Percentiles rank a stretch among this genome's conserved stretches.
These are phyloP conservation scores for Cryptosporidium viatorum DNA, from an alignment of 169 alveolate genomes.

Conservation along the genomic window DNA sequence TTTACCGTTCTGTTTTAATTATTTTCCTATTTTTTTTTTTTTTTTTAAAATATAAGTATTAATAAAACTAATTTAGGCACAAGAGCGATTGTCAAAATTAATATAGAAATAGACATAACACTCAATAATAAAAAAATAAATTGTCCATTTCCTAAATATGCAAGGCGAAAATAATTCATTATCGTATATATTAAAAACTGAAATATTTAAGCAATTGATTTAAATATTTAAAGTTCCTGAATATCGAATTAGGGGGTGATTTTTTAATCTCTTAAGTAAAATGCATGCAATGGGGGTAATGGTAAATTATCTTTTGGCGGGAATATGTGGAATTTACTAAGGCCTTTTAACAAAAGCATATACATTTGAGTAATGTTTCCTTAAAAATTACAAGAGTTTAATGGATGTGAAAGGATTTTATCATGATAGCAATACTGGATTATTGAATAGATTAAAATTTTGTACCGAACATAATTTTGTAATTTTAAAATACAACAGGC, in stretches of 20 bases:
- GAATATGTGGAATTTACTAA: too few species aligned
- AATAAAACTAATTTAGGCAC: neutral
- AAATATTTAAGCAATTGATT: too few species aligned
- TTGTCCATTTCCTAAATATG: neutral
- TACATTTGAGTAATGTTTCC: too few species aligned
- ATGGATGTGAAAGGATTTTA: neutral
- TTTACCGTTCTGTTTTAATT: too few species aligned
- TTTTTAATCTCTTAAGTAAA: too few species aligned
- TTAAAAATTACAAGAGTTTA: neutral
- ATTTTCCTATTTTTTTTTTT: too few species aligned
- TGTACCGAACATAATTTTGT: neutral
- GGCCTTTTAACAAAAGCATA: too few species aligned
- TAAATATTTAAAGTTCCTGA: too few species aligned
- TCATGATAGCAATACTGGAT: neutral
- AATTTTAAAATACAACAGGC: neutral
- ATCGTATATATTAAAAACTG: too few species aligned
- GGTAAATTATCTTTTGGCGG: neutral
- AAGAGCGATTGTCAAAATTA: too few species aligned
- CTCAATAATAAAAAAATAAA: too few species aligned
- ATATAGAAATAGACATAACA: neutral
- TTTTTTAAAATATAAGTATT: neutral
- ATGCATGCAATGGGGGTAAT: neutral
- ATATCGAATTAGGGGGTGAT: neutral
- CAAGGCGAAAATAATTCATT: too few species aligned
- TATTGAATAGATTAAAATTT: neutral